Percentiles rank a stretch among this genome's conserved stretches.
phyloP scores from a whole-genome alignment of 352 stramenopile species.

The Peronosclerospora sorghi region DNA sequence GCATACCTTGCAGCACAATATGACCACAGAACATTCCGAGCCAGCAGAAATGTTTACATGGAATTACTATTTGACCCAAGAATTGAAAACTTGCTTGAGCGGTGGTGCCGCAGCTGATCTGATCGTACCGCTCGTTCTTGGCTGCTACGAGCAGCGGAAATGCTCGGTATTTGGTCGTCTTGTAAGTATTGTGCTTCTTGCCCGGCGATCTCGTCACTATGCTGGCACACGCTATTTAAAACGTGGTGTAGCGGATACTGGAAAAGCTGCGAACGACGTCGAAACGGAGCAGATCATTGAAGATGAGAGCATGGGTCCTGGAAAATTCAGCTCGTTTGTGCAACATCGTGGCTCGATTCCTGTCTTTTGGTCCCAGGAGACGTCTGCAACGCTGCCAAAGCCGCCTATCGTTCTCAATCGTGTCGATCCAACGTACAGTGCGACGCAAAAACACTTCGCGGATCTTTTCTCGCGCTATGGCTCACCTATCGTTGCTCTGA shows the following conservation, averaged over 20 bases:
- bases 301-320: slow-evolving; percentile 79
- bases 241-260: slow-evolving; percentile 92
- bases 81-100: slow-evolving; percentile 85
- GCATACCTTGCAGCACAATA: slow-evolving; percentile 95
- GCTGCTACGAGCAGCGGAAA: slow-evolving; percentile 95
- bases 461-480: slow-evolving; percentile 95
- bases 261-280: slow-evolving; percentile 99
- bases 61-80: slow-evolving; percentile 94
- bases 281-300: slow-evolving; percentile 97
- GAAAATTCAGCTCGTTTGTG: slow-evolving; percentile 93
- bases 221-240: slow-evolving; percentile 98
- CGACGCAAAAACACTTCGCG: slow-evolving; percentile 89
- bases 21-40: slow-evolving; percentile 74
- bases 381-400: slow-evolving; percentile 95
- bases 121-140: slow-evolving; percentile 88
- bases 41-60: slow-evolving; percentile 94
- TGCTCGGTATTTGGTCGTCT: slow-evolving; percentile 92
- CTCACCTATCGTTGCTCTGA: slow-evolving; percentile 93
- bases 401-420: slow-evolving; percentile 95
- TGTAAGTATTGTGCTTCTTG: slow-evolving; percentile 94
- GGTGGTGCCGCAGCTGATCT: slow-evolving; percentile 73
- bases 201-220: slow-evolving; percentile 95
- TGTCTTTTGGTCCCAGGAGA: slow-evolving; percentile 99
- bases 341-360: slow-evolving; percentile 98
- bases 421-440: slow-evolving; percentile 93